A percentile compares a stretch with the other conserved stretches of the same genome.
Conservation (phyloP, 768 basidiomycete genomes). For the Multifurca ochricompacta region DNA sequence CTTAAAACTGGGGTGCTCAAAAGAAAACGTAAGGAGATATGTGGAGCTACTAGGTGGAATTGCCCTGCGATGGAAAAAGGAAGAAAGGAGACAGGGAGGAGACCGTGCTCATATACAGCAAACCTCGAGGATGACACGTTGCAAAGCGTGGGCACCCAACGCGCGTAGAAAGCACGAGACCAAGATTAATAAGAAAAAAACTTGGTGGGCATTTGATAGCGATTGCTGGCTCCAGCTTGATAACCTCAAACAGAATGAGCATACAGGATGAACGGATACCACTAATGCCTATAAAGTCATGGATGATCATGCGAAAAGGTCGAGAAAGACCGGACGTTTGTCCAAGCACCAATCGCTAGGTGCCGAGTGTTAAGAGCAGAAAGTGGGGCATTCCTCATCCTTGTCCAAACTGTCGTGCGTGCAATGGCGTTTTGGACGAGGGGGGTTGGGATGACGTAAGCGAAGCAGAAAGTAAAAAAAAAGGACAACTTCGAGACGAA, state of each 20-base stretch:
- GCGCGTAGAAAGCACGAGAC: neutral
- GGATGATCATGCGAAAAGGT: neutral
- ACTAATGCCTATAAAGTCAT: neutral
- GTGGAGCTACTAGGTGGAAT: slow-evolving; percentile 1
- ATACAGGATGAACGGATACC: neutral
- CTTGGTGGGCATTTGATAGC: neutral
- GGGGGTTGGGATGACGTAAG: slow-evolving; percentile 3
- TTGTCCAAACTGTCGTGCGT: neutral
- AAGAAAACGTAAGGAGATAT: slow-evolving; percentile 3
- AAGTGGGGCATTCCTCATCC: neutral
- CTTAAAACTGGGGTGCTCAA: slow-evolving; percentile 13
- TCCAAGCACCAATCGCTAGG: neutral
- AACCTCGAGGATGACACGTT: slow-evolving; percentile 17
- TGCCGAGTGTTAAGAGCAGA: slow-evolving; percentile 1
- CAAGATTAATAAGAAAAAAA: neutral
- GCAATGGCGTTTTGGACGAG: neutral
- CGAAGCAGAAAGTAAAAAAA: neutral
- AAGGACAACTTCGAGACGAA: no score
- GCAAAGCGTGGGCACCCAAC: slow-evolving; percentile 2
- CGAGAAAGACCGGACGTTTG: neutral
- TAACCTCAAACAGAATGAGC: neutral
- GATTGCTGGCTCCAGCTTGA: neutral
- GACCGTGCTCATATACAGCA: slow-evolving; percentile 2
- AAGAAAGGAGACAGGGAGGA: neutral
- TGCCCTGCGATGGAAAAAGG: slow-evolving; percentile 4